Evolutionary conservation across 176 grass and related monocot species (phyloP), one percentile per base, ranked within the genome.

Genomic region (Aegilops speltoides): DNA sequence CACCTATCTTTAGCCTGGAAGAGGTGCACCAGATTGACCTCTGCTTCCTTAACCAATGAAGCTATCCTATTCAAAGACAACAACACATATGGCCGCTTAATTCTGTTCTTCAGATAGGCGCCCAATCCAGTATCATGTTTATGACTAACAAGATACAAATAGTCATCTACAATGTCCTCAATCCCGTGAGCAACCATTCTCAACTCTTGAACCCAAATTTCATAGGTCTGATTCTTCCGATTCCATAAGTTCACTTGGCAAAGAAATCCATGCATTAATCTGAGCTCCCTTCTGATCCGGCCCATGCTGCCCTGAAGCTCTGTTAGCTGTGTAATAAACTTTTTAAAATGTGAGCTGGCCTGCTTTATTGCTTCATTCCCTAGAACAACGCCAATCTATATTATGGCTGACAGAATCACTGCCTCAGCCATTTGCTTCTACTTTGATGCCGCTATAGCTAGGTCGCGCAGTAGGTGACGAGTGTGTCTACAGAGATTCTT

Each of bases 211-310:
- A 75, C 12, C 72, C 41, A 75, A 5, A 25, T 29, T 29, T 8
- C 23, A 17, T 75, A 48, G 0, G 0, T 15, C 3, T 24, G 29
- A 59, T 78, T 78, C 5, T 14, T 60, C 1, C 5, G 52, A 37
- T 78, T 36, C 28, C 20, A 20, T 3, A 78, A 0, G 3, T 61
- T 54, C 52, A 37, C 33, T 37, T 1, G 5, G 1, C 31, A 36
- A 8, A 59, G 75, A 15, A 78, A 78, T 22, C 31, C 75, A n/a
- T 78, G 75, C 75, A 78, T 33, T 52, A 78, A 17, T 29, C 50
- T 59, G 5, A 78, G 75, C 2, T 57, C 75, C 0, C 19, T 34
- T 52, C 29, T n/a, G 29, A 78, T 78, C 19, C 75, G 75, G 6
- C 75, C 29, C 75, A 78, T 78, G 9, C 50, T 20, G 2, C 75